These are phyloP conservation scores for Neltuma alba DNA, from an alignment of 306 rosid genomes.

Conservation along the genomic window DNA sequence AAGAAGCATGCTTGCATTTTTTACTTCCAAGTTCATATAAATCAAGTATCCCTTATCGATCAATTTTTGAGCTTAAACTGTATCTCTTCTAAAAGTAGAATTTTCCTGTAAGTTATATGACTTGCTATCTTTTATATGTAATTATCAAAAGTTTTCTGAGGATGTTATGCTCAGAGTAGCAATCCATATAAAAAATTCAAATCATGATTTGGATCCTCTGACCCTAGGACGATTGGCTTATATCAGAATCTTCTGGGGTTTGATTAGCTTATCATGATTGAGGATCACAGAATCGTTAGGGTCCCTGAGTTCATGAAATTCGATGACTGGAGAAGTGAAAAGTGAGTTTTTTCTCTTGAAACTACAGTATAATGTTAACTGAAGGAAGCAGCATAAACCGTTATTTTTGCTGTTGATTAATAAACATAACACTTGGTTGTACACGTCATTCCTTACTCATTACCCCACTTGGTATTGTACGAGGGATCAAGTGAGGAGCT, in stretches of 20 bases:
- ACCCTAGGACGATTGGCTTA: not conserved
- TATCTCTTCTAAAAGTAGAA: not conserved
- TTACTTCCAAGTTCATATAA: not conserved
- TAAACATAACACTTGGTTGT: not conserved
- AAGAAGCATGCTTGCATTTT: not conserved
- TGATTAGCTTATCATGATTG: not conserved
- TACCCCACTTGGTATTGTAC: not conserved
- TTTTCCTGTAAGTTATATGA: not conserved
- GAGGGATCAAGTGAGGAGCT: not conserved
- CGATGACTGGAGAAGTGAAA: not conserved
- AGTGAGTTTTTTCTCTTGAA: slow-evolving; percentile 9
- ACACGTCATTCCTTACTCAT: not conserved
- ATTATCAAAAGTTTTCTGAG: not conserved
- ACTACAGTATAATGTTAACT: not conserved
- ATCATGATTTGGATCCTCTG: not conserved
- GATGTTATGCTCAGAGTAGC: not conserved
- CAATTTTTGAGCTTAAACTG: not conserved
- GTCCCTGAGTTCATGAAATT: not conserved
- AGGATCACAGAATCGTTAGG: not conserved
- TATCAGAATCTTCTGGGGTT: not conserved
- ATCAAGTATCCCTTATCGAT: not conserved
- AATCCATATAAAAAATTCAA: not conserved
- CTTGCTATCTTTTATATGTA: not conserved
- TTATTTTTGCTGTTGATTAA: not conserved
- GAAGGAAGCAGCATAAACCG: not conserved